phyloP scores from a whole-genome alignment of 2,329 filamentous ascomycete species.

The Didymella lethalis region DNA sequence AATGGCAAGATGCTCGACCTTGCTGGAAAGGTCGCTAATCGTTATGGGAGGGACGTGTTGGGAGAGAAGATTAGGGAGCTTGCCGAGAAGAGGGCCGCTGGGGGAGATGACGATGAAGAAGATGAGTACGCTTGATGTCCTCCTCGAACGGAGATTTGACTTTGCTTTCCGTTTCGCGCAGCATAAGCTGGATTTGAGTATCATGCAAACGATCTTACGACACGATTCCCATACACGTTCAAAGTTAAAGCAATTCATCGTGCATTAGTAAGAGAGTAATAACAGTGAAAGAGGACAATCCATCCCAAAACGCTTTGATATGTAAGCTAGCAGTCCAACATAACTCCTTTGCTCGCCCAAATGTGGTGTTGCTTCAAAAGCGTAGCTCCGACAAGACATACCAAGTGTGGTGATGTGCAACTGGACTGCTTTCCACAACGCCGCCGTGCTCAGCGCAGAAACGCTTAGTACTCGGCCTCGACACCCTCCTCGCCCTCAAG shows the following conservation, averaged over 20 bases:
- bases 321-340: slow-evolving; percentile 31
- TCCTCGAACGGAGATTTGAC: not conserved
- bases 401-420: slow-evolving; percentile 42
- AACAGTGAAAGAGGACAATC: slow-evolving; percentile 39
- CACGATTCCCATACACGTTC: not conserved
- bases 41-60: slow-evolving; percentile 81
- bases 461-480: slow-evolving; percentile 86
- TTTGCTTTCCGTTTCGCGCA: not conserved
- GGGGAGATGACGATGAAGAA: slow-evolving; percentile 62
- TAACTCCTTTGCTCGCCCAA: slow-evolving; percentile 36
- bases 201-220: not conserved
- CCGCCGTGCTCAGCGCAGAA: slow-evolving; percentile 28
- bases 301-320: slow-evolving; percentile 38
- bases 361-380: slow-evolving; percentile 30
- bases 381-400: slow-evolving; percentile 31
- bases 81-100: slow-evolving; percentile 73
- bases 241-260: slow-evolving; percentile 31
- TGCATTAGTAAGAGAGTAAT: slow-evolving; percentile 41
- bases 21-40: slow-evolving; percentile 84
- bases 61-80: slow-evolving; percentile 90
- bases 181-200: not conserved
- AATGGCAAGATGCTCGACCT: slow-evolving; percentile 91
- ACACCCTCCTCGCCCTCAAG: slow-evolving; percentile 83
- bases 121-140: slow-evolving; percentile 17
- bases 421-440: slow-evolving; percentile 32